Evolutionary conservation across 225 moss, liverwort and hornwort genomes (phyloP), one percentile per base, ranked within the genome.

Genomic region (Sphagnum tenellum): DNA sequence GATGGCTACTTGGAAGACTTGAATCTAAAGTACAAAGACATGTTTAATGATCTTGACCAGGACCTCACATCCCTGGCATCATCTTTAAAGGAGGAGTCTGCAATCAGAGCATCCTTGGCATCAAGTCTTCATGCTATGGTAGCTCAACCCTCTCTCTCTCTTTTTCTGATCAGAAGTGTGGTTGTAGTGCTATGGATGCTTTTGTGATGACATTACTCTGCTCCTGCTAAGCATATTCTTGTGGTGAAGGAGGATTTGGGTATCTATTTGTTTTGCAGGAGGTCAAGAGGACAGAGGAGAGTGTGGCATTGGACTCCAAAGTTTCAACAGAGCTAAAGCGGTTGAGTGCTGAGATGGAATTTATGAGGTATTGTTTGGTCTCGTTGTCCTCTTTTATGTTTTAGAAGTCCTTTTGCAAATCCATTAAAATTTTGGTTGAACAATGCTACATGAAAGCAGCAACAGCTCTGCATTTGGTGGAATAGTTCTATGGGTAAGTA

Each of bases 1-100:
- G 93, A 91, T 67, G 69, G 82, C 53, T 98, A 98, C 56, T 67
- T 98, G 59, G 90, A 84, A 66, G 98, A 98, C 57, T 70, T 90
- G 64, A 93, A 84, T 64, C 77, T 75, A 70, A 98, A 93, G 56
- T 93, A 93, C 64, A 89, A 89, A 67, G 90, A 64, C 47, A 89
- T 90, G 87, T 85, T 98, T 53, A 76, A 75, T 67, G 90, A 84
- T 59, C 83, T 98, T 57, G 98, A 93, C 69, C 83, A 81, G 52
- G 98, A 98, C 64, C 81, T 98, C 68, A 82, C 80, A 47, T 61
- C 84, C 48, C 79, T 89, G 58, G 66, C 89, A 48, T 79, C 81
- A 48, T 79, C 78, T 51, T 67, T 98, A 8, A 71, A 78, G 63
- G 90, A 88, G 58, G 90, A 93, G 75, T 87, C 89, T 47, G 73